Evolutionary conservation across 495 filamentous ascomycete genomes (phyloP), one percentile per base, ranked within the genome.

Genomic region (Penicillium lagena): DNA sequence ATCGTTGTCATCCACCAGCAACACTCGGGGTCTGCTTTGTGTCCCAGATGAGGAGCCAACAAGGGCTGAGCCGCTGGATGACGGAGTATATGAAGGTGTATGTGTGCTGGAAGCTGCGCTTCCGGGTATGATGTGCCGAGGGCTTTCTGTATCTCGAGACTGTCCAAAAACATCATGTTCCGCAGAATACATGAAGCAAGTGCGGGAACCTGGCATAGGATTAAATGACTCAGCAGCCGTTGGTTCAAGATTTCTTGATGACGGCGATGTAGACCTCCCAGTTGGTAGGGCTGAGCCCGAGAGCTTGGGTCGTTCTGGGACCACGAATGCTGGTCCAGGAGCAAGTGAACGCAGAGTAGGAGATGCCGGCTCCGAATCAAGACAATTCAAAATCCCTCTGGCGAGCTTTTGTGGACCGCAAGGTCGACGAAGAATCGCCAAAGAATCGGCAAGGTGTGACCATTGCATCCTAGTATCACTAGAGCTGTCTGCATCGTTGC

Each of bases 1-100:
- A 2, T 72, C 66, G 55, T 89, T 89, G 52, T 89, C 85, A 46
- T 89, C 85, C 0, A 88, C 85, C 0, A 87, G 72, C 1, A 88
- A 72, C 5, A 87, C 67, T 17, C 58, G 56, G 9, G 65, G 22
- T 4, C 4, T 6, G 4, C 4, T 22, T 22, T 6, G 2, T 2
- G 4, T 22, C 22, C 49, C 12, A 46, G 44, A 29, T 40, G 39
- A n/a, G 35, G 14, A 11, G 49, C 31, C 7, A 10, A 12, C 7
- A 37, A 28, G 13, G 11, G n/a, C 9, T 29, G 27, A 22, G 40
- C 42, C 12, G 29, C 22, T 12, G 48, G 22, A 29, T 41, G 53
- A 1, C 35, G 7, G 5, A 58, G 45, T 7, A 53, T 36, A 1
- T 51, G 42, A 1, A 48, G 22, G 22, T 22, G 22, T 22, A 22